Percentiles rank a stretch among this genome's conserved stretches.
Conservation (phyloP, 768 basidiomycete genomes). For the Mycena chlorophos region DNA sequence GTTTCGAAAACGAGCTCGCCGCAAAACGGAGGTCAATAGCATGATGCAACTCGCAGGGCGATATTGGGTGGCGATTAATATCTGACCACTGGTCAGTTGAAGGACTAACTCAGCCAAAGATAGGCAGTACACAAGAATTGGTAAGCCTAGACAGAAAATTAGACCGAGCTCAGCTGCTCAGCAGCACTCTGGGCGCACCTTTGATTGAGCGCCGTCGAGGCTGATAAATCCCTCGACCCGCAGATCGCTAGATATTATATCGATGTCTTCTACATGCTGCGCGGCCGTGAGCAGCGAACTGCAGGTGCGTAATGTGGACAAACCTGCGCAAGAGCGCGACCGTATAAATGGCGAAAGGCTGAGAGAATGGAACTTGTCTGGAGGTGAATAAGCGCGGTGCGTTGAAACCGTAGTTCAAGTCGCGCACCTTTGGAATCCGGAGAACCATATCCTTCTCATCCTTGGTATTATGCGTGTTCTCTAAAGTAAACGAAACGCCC, state of each 20-base stretch:
- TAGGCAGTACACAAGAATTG: conserved; percentile 78
- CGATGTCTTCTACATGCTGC: conserved; percentile 71
- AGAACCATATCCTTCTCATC: conserved; percentile 50
- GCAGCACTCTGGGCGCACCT: conserved; percentile 43
- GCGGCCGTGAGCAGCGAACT: conserved; percentile 8
- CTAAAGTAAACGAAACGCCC: conserved; percentile 65
- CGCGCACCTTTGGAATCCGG: conserved; percentile 65
- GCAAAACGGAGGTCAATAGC: conserved; percentile 66
- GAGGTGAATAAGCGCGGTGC: not conserved
- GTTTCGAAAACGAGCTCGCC: conserved; percentile 70
- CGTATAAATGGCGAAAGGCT: conserved; percentile 74
- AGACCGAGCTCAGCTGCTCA: conserved; percentile 11
- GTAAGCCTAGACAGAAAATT: conserved; percentile 53
- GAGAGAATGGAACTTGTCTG: conserved; percentile 67
- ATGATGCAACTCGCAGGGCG: conserved; percentile 65
- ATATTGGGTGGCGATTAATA: conserved; percentile 75
- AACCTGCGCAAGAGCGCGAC: conserved; percentile 70
- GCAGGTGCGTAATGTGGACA: conserved; percentile 19
- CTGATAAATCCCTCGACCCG: conserved; percentile 83
- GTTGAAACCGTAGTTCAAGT: not conserved
- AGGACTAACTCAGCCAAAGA: conserved; percentile 4
- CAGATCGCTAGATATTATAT: conserved; percentile 48
- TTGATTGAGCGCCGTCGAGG: conserved; percentile 70
- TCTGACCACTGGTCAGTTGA: conserved; percentile 43
- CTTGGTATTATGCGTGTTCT: conserved; percentile 46